These are phyloP conservation scores for Spathaspora sp. DNA, from an alignment of 805 yeast species.

Conservation along the genomic window DNA sequence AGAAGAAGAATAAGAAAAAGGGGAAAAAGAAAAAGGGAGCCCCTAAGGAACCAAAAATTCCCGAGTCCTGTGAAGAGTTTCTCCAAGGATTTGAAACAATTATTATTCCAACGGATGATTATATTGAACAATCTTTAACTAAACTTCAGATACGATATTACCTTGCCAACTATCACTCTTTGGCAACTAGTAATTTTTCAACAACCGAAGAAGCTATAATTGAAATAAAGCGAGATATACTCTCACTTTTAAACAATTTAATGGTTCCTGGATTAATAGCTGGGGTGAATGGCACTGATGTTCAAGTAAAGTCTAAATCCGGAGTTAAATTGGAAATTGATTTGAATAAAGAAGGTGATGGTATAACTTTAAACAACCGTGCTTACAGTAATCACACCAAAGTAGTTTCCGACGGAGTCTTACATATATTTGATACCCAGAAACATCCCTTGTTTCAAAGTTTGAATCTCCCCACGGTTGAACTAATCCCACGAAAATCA, in stretches of 20 bases:
- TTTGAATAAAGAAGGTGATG: conserved; percentile 4
- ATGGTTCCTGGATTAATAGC: conserved; percentile 23
- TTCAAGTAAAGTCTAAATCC: neutral
- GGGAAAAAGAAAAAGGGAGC: conserved; percentile 7
- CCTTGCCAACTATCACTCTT: conserved; percentile 18
- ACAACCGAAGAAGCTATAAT: conserved; percentile 28
- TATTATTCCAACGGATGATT: conserved; percentile 32
- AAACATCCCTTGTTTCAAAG: conserved; percentile 16
- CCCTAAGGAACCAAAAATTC: conserved; percentile 8
- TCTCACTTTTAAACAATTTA: conserved; percentile 20
- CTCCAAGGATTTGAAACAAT: conserved; percentile 23
- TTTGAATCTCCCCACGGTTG: conserved; percentile 18
- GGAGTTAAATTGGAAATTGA: conserved; percentile 2
- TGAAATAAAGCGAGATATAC: conserved; percentile 28
- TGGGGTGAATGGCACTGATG: conserved; percentile 27
- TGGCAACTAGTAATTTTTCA: conserved; percentile 13
- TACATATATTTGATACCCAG: conserved; percentile 26
- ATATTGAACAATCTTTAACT: conserved; percentile 21
- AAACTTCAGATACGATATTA: conserved; percentile 25
- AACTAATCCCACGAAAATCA: conserved; percentile 32
- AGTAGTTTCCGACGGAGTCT: conserved; percentile 28
- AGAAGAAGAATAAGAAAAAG: conserved; percentile 6
- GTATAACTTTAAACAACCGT: conserved; percentile 17
- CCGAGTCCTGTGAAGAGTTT: conserved; percentile 25
- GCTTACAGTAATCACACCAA: conserved; percentile 15